Evolutionary conservation across 805 yeast species (phyloP), one percentile per base, ranked within the genome.

Genomic region (Candida ulmi): DNA sequence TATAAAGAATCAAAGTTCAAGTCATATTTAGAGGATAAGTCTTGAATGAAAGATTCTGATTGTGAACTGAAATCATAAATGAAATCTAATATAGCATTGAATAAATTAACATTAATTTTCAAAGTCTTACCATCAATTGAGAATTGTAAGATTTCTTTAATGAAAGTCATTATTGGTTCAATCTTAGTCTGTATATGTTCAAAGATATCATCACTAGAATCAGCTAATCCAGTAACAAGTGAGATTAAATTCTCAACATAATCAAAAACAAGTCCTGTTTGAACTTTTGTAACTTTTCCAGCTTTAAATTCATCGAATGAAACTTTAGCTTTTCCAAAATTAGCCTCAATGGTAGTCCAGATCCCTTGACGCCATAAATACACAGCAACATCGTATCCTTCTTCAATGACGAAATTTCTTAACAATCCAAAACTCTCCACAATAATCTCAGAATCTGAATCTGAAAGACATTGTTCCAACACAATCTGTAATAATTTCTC

Each of bases 361-460:
- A 91, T 77, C 45, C 83, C 78, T 15, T 78, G 77, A 55, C 97
- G 75, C 85, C 95, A 83, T 39, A 85, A 58, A 57, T 75, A 77
- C 17, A 76, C 74, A 21, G 88, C 78, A 28, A 87, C 73, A 46
- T 87, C 95, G 50, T 86, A 81, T 17, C 96, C 97, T 61, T 88
- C 95, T 54, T 87, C 95, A 38, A 87, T 69, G 3, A 83, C 81
- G 40, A 91, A 55, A 55, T 84, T 88, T 57, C 96, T 74, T 46
- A 93, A 63, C 18, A 91, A 65, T 1, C 96, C 97, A 50, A 78
- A 81, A 1, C 91, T 71, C 51, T 84, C 95, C 17, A 84, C 83
- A 16, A 85, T 82, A 33, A 87, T 76, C 48, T 88, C 96, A 40
- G 79, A 80, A 47, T 81, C 72, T 17, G 71, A 55, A 55, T 87